Percentiles rank a stretch among this genome's conserved stretches.
These are phyloP conservation scores for Arctium minus DNA, from an alignment of 129 eudicot genomes.

Conservation along the genomic window DNA sequence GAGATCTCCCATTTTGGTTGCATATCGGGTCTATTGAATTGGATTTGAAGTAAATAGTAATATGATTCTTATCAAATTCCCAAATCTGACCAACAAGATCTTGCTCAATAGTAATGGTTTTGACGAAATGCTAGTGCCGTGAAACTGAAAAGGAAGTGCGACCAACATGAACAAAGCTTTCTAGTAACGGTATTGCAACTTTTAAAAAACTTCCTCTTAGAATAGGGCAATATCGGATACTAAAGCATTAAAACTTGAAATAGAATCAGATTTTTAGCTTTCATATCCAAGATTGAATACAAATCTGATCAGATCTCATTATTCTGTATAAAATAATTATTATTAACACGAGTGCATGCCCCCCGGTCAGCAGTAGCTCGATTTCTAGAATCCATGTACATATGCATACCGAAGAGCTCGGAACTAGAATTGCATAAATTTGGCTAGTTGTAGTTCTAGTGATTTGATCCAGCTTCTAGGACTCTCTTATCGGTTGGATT, in stretches of 20 bases:
- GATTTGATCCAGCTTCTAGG: background rate
- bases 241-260: background rate
- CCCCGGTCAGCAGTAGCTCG: background rate
- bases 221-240: background rate
- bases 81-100: background rate
- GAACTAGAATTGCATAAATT: background rate
- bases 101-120: background rate
- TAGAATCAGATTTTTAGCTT: background rate
- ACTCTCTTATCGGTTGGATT: background rate
- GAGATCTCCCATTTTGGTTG: background rate
- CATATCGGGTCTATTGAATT: background rate
- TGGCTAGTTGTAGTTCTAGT: background rate
- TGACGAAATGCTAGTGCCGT: background rate
- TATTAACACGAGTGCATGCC: background rate
- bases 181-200: slow-evolving; percentile 13
- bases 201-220: background rate
- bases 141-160: background rate
- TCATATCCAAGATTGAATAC: background rate
- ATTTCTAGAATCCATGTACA: background rate
- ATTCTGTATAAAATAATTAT: background rate
- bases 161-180: background rate
- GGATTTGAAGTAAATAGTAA: background rate
- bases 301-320: background rate
- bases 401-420: background rate
- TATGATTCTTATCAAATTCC: background rate